Evolutionary conservation across 768 basidiomycete genomes (phyloP), one percentile per base, ranked within the genome.

Genomic region (Suillus placidus): DNA sequence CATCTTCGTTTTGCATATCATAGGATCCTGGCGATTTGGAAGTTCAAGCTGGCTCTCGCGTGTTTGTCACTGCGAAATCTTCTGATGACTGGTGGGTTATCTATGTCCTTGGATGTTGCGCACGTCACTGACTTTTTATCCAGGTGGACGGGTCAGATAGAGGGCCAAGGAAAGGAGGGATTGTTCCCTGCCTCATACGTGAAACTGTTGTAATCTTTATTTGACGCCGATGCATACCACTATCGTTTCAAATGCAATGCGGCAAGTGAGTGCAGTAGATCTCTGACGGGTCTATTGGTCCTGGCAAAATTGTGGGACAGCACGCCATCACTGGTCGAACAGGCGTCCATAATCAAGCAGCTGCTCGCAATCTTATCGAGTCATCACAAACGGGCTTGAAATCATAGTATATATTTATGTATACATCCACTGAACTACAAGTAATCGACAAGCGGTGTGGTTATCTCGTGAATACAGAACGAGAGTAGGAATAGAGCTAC

Each of bases 41-140:
- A 43, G 79, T 94, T 64, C 79, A 81, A 51, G 85, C 83, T 60
- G 84, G 85, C 13, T 80, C 87, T 70, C 81, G 83, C 52, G 81
- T 94, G n/a, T 75, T 87, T 65, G 82, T 93, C 45, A 82, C 85
- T 6, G 88, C 89, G 68, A 82, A 80, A 69, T 86, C 88, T 6
- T 91, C 90, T 12, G 88, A 87, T 30, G 92, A 93, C 69, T 94
- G 92, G 92, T 93, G 66, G 23, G 88, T 71, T 43, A 57, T 61
- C 60, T 3, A 14, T 32, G 58, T 10, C 38, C 37, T 26, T 69
- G 40, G 10, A 35, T 23, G 45, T 30, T 54, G 37, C 34, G 52
- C 52, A 61, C 70, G 47, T 67, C 63, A 30, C 34, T 61, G 54
- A 40, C 54, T 64, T 67, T 66, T 61, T 62, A 65, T 65, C 61